These are phyloP conservation scores for Fonsecaea monophora DNA, from an alignment of 2,329 filamentous ascomycete genomes.

Conservation along the genomic window DNA sequence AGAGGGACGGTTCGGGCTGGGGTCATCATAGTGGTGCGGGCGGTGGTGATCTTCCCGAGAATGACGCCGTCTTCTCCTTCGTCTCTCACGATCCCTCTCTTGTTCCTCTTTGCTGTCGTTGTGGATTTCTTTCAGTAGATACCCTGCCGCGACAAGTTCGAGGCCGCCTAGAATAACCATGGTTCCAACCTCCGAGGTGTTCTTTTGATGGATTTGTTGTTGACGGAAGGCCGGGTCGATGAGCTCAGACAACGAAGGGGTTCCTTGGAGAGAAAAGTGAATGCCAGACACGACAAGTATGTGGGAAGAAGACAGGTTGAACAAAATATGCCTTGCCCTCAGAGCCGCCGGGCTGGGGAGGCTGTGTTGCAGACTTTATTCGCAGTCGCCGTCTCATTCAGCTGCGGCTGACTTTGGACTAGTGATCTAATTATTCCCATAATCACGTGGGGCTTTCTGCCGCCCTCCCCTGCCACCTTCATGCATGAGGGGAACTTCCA, in stretches of 20 bases:
- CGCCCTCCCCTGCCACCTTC: not conserved
- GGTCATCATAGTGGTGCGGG: slow-evolving; percentile 28
- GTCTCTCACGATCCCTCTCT: slow-evolving; percentile 24
- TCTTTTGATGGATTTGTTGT: not conserved
- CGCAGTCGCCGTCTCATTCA: not conserved
- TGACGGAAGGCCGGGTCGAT: not conserved
- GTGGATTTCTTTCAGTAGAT: slow-evolving; percentile 35
- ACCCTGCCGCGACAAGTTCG: slow-evolving; percentile 38
- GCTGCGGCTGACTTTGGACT: slow-evolving; percentile 18
- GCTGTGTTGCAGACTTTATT: not conserved
- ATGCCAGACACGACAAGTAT: not conserved
- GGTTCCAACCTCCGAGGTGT: not conserved
- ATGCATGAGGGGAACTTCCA: not conserved
- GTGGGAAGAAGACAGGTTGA: not conserved
- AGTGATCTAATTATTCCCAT: not conserved
- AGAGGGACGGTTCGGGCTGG: slow-evolving; percentile 18
- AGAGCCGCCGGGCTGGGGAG: not conserved
- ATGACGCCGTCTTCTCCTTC: slow-evolving; percentile 28
- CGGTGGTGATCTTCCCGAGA: slow-evolving; percentile 23
- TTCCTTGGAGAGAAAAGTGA: not conserved
- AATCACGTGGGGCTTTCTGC: not conserved
- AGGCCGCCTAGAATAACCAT: slow-evolving; percentile 39
- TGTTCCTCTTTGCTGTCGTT: slow-evolving; percentile 34
- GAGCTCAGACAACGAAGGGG: not conserved
- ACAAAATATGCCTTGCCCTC: not conserved